These are phyloP conservation scores for Trichoderma polysporum DNA, from an alignment of 2,329 filamentous ascomycete species.

Conservation along the genomic window DNA sequence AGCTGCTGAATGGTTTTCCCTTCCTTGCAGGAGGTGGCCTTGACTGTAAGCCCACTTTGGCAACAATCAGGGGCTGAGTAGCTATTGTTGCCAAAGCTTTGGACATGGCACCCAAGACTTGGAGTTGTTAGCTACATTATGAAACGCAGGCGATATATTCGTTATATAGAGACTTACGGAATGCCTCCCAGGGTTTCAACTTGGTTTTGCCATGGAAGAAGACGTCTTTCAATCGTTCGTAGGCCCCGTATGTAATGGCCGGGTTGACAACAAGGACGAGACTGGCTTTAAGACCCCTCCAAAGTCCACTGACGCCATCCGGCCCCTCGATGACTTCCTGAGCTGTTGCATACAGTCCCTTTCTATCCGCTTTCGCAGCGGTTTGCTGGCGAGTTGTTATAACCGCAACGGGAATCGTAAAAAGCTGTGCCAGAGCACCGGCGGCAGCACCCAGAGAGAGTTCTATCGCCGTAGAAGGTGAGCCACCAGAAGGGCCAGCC, in stretches of 20 bases:
- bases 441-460: constrained; percentile 81
- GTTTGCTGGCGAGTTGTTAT: constrained; percentile 96
- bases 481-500: constrained; percentile 43
- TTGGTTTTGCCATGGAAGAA: constrained; percentile 75
- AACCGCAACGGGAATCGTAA: constrained; percentile 94
- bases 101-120: constrained; percentile 90
- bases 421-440: constrained; percentile 88
- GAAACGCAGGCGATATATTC: neutral
- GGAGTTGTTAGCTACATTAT: neutral
- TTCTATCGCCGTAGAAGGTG: constrained; percentile 79
- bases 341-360: constrained; percentile 82
- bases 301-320: constrained; percentile 84
- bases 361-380: constrained; percentile 77
- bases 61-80: constrained; percentile 94
- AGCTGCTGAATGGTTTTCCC: constrained; percentile 90
- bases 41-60: constrained; percentile 94
- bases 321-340: constrained; percentile 86
- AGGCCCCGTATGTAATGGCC: constrained; percentile 95
- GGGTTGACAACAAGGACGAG: constrained; percentile 95
- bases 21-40: constrained; percentile 80
- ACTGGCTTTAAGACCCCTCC: constrained; percentile 94
- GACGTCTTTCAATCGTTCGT: constrained; percentile 78
- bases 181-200: constrained; percentile 83
- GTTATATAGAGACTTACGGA: constrained; percentile 61
- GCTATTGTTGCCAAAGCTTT: constrained; percentile 88